Percentiles rank a stretch among this genome's conserved stretches.
These are phyloP conservation scores for Colletotrichum horii DNA, from an alignment of 2,329 filamentous ascomycete genomes.

Conservation along the genomic window DNA sequence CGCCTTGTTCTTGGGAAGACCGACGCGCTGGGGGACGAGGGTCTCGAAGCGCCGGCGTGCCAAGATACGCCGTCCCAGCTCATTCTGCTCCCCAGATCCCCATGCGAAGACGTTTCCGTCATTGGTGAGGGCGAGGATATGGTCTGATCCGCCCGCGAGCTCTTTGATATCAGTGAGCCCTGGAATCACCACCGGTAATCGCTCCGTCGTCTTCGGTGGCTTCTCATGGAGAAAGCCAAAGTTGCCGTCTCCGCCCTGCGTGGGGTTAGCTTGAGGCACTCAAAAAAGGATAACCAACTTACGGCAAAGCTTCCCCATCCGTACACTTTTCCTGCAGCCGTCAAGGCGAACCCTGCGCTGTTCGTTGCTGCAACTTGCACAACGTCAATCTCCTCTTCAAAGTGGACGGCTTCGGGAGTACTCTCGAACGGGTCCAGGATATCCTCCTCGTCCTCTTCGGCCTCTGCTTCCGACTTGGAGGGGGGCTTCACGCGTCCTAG, in stretches of 20 bases:
- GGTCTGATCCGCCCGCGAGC: constrained; percentile 61
- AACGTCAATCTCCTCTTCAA: constrained; percentile 55
- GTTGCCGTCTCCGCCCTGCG: constrained; percentile 45
- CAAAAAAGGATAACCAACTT: neutral
- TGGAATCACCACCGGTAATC: constrained; percentile 48
- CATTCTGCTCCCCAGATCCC: constrained; percentile 59
- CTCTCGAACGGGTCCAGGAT: constrained; percentile 44
- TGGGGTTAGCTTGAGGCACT: neutral
- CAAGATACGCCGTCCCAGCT: constrained; percentile 47
- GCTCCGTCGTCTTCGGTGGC: constrained; percentile 43
- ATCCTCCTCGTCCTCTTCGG: constrained; percentile 42
- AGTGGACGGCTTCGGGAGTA: constrained; percentile 58
- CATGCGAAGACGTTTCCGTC: constrained; percentile 59
- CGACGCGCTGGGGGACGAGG: constrained; percentile 46
- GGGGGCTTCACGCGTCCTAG: constrained; percentile 58
- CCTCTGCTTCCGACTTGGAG: constrained; percentile 36
- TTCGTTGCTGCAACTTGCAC: constrained; percentile 67
- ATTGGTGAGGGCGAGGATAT: constrained; percentile 58
- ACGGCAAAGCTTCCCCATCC: constrained; percentile 71
- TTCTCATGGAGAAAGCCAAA: constrained; percentile 51
- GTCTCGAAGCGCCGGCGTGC: constrained; percentile 53
- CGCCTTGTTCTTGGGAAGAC: constrained; percentile 37
- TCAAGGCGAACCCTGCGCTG: constrained; percentile 66
- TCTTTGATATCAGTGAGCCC: constrained; percentile 55
- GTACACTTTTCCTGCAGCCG: constrained; percentile 65